Base-by-base conservation (phyloP, 2,329 filamentous ascomycete genomes). In the Lasiodiplodia citricola region DNA sequence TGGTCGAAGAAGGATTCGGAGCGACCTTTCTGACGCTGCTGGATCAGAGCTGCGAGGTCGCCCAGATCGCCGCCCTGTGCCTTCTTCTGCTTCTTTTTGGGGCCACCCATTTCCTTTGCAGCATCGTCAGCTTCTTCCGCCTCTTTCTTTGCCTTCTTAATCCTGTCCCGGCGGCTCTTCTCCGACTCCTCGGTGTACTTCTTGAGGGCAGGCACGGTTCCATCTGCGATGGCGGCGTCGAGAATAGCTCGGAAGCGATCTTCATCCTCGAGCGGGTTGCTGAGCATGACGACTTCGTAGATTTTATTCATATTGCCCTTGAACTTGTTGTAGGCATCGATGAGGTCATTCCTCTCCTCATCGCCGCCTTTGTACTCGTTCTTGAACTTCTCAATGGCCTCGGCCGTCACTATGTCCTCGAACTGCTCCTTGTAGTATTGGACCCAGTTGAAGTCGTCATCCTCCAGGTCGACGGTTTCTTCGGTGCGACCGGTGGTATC, bases 351-450 rank as follows among this genome's bases (percentile, higher is more conserved):
- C 73, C 86, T 88, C 83, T 99, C 96, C 79, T 98, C 93, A 2
- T 93, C 91, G 0, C 93, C 94, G 21, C 88, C 88, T 81, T 95
- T 94, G 84, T 98, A 99, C 72, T 91, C 85, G 37, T 85, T 83
- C 69, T 92, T 88, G 75, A 98, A 92, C 67, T 89, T 87, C 67
- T 90, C 86, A 73, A 99, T 95, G 4, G 88, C 88, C 70, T 92
- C 89, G 3, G 86, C 83, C 21, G 89, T 94, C 63, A 99, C 85
- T 31, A 93, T 86, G 68, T 94, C 90, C 62, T 87, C 88, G 79
- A 91, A 97, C 74, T 97, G 94, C 72, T 91, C 89, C 67, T 90
- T 88, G 84, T 96, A 99, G 83, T 94, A 99, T 58, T 92, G 90
- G 66, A 88, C 85, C 96, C 96, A 99, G 83, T 93, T 88, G 82